Percentiles rank a stretch among this genome's conserved stretches.
Conservation (phyloP, 2,329 filamentous ascomycete species). For the Colletotrichum graminicola region DNA sequence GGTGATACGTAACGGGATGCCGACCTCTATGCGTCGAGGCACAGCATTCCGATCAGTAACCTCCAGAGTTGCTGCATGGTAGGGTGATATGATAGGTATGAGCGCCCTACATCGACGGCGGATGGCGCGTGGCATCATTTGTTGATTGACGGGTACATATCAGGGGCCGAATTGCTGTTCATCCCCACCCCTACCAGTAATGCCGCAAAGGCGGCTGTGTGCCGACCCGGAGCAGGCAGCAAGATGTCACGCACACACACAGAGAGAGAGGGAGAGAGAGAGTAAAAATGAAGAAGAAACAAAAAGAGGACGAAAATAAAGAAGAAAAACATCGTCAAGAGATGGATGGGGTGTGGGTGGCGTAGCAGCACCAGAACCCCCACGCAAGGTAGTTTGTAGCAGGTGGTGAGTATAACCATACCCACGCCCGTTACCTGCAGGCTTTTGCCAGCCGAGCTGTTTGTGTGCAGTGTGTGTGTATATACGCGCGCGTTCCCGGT, state of each 20-base stretch:
- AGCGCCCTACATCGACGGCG: background rate
- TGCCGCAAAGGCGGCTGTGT: background rate
- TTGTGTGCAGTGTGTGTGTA: background rate
- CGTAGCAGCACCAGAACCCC: too few relatives aligned
- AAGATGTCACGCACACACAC: background rate
- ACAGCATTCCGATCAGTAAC: background rate
- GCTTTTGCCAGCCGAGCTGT: background rate
- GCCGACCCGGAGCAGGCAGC: constrained; percentile 5
- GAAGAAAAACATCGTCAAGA: constrained; percentile 5
- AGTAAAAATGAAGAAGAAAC: background rate
- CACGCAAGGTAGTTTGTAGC: background rate
- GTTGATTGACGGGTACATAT: background rate
- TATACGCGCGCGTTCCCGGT: background rate
- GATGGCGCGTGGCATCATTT: constrained; percentile 3
- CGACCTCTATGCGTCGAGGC: background rate
- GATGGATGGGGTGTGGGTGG: background rate
- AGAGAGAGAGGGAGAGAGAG: too few relatives aligned
- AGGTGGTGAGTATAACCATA: background rate
- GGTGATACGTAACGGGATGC: too few relatives aligned
- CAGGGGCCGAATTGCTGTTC: background rate
- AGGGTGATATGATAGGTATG: background rate
- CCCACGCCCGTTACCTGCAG: background rate
- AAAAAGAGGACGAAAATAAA: background rate
- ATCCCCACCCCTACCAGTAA: background rate
- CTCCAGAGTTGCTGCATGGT: background rate